A percentile compares a stretch with the other conserved stretches of the same genome.
phyloP scores from a whole-genome alignment of 1,139 yeast genomes.

The Saccharomyces hybrid region DNA sequence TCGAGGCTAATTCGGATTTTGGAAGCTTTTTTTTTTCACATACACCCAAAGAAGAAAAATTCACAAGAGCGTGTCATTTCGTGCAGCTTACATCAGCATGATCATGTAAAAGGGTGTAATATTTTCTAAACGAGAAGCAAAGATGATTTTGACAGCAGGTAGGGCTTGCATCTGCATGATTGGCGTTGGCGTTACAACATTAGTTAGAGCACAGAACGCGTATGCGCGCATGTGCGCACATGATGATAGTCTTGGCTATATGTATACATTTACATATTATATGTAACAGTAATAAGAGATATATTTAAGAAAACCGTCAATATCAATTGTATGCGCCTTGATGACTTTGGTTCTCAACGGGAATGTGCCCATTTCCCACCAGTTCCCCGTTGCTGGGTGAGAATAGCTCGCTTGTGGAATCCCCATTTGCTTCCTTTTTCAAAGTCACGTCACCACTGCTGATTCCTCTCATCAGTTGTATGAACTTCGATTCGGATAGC shows the following conservation, averaged over 20 bases:
- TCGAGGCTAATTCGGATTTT: background rate
- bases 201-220: background rate
- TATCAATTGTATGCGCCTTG: background rate
- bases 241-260: background rate
- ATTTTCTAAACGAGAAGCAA: background rate
- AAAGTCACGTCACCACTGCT: conserved; percentile 29
- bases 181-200: background rate
- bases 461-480: conserved; percentile 26
- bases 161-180: background rate
- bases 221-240: background rate
- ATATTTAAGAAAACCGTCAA: background rate
- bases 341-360: conserved; percentile 5
- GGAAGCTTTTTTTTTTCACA: background rate
- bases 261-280: background rate
- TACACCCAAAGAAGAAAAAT: background rate
- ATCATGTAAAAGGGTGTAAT: background rate
- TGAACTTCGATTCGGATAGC: conserved; percentile 25
- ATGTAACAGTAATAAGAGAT: background rate
- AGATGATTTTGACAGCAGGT: background rate
- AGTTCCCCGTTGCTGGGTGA: conserved; percentile 20
- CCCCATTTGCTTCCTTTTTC: conserved; percentile 13
- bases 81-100: conserved; percentile 1
- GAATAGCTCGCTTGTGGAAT: background rate
- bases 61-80: background rate
- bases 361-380: conserved; percentile 24